Conservation (phyloP, 2,329 filamentous ascomycete species). For the Paraphoma chrysanthemicola region DNA sequence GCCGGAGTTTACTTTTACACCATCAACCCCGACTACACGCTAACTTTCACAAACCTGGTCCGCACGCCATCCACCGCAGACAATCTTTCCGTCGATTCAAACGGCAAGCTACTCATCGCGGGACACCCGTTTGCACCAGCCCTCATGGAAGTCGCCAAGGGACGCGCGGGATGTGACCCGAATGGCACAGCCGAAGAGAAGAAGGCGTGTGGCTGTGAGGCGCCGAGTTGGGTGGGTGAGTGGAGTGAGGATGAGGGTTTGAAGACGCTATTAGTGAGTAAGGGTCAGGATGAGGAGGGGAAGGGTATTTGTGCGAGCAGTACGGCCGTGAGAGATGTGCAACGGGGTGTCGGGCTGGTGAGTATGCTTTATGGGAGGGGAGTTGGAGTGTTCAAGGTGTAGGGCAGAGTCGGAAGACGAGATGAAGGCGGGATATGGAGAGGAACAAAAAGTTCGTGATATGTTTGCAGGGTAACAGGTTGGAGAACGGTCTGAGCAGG, state of each 20-base stretch:
- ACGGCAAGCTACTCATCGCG: constrained; percentile 49
- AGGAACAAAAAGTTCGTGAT: background rate
- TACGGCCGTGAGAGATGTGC: constrained; percentile 48
- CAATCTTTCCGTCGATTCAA: constrained; percentile 48
- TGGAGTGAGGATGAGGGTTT: constrained; percentile 47
- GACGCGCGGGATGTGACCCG: constrained; percentile 24
- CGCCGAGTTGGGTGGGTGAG: constrained; percentile 48
- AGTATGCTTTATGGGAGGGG: constrained; percentile 52
- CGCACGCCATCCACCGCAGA: constrained; percentile 46
- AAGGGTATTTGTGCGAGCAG: constrained; percentile 41
- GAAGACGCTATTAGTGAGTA: constrained; percentile 39
- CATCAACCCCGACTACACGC: constrained; percentile 5
- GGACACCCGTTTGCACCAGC: constrained; percentile 50
- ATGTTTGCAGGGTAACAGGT: background rate
- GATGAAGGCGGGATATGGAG: background rate
- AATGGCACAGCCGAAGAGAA: constrained; percentile 22
- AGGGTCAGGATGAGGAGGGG: constrained; percentile 34
- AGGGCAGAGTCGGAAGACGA: background rate
- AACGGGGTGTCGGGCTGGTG: constrained; percentile 44
- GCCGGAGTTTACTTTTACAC: constrained; percentile 47
- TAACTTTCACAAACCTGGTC: constrained; percentile 19
- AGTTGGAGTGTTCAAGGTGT: constrained; percentile 45
- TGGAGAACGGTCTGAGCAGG: no score
- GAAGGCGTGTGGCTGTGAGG: constrained; percentile 32
- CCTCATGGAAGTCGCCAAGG: constrained; percentile 31